These are phyloP conservation scores for Nymphaea thermarum DNA, from an alignment of 164 flowering plant genomes.

Conservation along the genomic window DNA sequence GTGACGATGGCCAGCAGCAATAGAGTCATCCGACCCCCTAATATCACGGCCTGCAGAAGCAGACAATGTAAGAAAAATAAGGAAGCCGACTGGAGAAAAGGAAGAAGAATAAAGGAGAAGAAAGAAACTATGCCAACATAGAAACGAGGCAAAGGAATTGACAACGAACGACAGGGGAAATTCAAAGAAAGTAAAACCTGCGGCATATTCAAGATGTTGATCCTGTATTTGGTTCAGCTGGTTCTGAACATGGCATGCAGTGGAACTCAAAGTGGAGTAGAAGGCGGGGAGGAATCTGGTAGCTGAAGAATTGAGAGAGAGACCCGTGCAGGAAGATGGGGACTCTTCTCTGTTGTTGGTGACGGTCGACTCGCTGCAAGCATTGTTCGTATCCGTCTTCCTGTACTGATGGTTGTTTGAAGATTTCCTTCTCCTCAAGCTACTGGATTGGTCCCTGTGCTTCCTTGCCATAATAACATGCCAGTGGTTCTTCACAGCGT, in stretches of 20 bases:
- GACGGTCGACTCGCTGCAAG: constrained; percentile 33
- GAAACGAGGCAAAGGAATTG: background rate
- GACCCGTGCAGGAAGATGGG: constrained; percentile 43
- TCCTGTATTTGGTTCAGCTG: background rate
- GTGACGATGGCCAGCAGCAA: background rate
- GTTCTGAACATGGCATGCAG: background rate
- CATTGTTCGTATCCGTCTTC: constrained; percentile 6
- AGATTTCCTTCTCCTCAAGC: constrained; percentile 30
- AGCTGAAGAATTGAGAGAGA: constrained; percentile 31
- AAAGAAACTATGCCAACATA: background rate
- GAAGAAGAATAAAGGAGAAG: no score
- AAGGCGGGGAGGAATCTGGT: constrained; percentile 7
- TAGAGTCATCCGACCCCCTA: background rate
- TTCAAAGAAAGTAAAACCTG: constrained; percentile 11
- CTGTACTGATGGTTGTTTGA: background rate
- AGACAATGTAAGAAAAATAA: no score
- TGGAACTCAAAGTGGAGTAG: constrained; percentile 7
- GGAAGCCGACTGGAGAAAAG: background rate
- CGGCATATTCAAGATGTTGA: constrained; percentile 4
- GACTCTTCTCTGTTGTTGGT: constrained; percentile 26
- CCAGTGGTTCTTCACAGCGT: constrained; percentile 82
- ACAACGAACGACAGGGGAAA: background rate
- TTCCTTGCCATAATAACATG: constrained; percentile 74
- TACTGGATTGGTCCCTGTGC: constrained; percentile 35
- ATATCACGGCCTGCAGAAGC: background rate